Conservation (phyloP, 1,284 basidiomycete genomes). For the Trichosporon asahii region DNA sequence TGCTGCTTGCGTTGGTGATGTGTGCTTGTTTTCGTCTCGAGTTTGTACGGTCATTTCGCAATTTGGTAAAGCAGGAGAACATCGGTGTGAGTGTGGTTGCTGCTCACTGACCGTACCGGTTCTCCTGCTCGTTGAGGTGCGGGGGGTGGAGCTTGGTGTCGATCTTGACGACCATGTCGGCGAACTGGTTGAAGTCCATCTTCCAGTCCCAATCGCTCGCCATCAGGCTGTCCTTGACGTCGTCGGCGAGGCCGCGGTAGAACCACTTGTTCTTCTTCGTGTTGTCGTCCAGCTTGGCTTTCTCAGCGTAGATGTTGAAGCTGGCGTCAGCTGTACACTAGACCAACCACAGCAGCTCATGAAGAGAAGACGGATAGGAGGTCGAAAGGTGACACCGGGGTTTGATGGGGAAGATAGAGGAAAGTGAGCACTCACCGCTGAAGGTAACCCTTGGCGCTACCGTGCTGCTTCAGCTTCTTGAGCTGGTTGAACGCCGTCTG, state of each 20-base stretch:
- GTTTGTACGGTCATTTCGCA: neutral
- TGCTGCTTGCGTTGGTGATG: neutral
- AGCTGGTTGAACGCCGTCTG: slow-evolving; percentile 23
- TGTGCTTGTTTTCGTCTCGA: neutral
- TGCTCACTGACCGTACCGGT: slow-evolving; percentile 18
- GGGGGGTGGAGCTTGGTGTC: slow-evolving; percentile 22
- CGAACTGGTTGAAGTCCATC: slow-evolving; percentile 19
- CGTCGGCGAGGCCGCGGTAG: slow-evolving; percentile 24
- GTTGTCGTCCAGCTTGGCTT: slow-evolving; percentile 13
- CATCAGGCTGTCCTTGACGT: slow-evolving; percentile 23
- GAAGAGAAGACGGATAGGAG: no score
- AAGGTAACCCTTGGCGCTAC: slow-evolving; percentile 15
- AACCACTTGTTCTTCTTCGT: slow-evolving; percentile 24
- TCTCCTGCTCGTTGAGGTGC: slow-evolving; percentile 21
- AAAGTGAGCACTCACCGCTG: neutral
- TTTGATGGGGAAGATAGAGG: neutral
- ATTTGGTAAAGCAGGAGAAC: slow-evolving; percentile 7
- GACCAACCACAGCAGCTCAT: no score
- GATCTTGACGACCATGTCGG: slow-evolving; percentile 20
- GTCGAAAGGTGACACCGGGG: no score
- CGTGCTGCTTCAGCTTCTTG: slow-evolving; percentile 27
- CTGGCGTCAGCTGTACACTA: neutral
- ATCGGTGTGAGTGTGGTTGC: neutral
- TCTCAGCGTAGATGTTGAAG: slow-evolving; percentile 19
- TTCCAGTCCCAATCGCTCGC: slow-evolving; percentile 24